Conservation (phyloP, 768 basidiomycete species). For the Megacollybia marginata region DNA sequence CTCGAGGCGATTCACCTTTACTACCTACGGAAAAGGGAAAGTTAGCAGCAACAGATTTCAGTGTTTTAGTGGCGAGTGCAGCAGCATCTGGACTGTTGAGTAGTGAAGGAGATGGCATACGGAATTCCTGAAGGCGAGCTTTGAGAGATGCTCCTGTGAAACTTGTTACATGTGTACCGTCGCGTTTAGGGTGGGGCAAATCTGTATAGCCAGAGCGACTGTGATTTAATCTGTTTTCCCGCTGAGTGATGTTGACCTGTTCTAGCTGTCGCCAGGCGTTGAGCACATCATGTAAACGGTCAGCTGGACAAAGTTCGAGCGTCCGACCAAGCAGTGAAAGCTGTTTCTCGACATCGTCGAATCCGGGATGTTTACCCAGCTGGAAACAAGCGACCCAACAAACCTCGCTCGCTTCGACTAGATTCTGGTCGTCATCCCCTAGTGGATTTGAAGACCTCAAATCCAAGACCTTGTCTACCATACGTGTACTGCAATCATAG, state of each 20-base stretch:
- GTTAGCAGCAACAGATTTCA: conserved; percentile 68
- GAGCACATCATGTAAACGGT: conserved; percentile 73
- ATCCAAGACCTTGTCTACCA: conserved; percentile 56
- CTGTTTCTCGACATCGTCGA: conserved; percentile 57
- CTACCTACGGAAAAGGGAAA: conserved; percentile 58
- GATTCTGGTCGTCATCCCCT: conserved; percentile 27
- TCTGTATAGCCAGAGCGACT: conserved; percentile 15
- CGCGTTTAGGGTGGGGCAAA: conserved; percentile 3
- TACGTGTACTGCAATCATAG: conserved; percentile 61
- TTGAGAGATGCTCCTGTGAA: conserved; percentile 48
- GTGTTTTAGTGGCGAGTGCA: conserved; percentile 71
- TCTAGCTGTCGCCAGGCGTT: conserved; percentile 71
- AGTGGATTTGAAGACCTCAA: conserved; percentile 30
- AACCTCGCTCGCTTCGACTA: conserved; percentile 65
- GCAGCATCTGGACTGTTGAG: conserved; percentile 73
- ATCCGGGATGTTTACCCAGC: conserved; percentile 78
- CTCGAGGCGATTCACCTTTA: conserved; percentile 28
- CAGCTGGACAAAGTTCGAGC: conserved; percentile 79
- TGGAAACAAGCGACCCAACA: conserved; percentile 90
- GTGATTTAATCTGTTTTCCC: conserved; percentile 29
- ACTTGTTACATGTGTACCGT: conserved; percentile 13
- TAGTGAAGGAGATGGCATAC: conserved; percentile 61
- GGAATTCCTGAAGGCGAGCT: conserved; percentile 56
- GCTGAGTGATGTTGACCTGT: conserved; percentile 47
- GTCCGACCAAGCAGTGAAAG: conserved; percentile 72